phyloP scores from a whole-genome alignment of 768 basidiomycete genomes.

The Pisolithus marmoratus region DNA sequence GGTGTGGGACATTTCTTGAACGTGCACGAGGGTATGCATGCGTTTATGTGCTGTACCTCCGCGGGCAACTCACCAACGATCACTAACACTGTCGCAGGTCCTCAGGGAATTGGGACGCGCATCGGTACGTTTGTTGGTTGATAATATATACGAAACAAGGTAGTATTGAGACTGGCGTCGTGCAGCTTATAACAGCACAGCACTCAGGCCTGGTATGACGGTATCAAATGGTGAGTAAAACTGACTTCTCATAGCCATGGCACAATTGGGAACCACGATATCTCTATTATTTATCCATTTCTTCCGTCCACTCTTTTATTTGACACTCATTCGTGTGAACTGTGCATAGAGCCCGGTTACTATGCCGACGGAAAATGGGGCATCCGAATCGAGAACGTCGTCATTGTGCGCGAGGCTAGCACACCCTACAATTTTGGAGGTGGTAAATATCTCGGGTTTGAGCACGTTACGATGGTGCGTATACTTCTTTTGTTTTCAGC shows the following conservation, averaged over 20 bases:
- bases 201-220: constrained; percentile 82
- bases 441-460: constrained; percentile 78
- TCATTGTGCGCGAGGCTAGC: constrained; percentile 65
- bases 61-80: constrained; percentile 1
- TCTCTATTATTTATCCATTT: background rate
- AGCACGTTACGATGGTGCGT: constrained; percentile 81
- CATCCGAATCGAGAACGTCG: constrained; percentile 88
- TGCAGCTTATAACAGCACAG: constrained; percentile 59
- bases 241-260: no score
- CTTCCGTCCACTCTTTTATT: background rate
- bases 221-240: constrained; percentile 71
- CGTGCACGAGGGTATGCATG: constrained; percentile 67
- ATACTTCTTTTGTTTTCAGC: background rate
- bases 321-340: background rate
- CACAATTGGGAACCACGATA: background rate
- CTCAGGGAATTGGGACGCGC: constrained; percentile 47
- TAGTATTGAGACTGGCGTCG: background rate
- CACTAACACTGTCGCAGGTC: constrained; percentile 33
- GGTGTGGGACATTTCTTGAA: constrained; percentile 94
- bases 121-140: constrained; percentile 21
- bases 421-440: constrained; percentile 74
- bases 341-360: constrained; percentile 71
- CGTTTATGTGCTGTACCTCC: background rate
- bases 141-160: no score
- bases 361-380: constrained; percentile 89